These are phyloP conservation scores for Triticum urartu DNA, from an alignment of 176 grass and related monocot species.

Conservation along the genomic window DNA sequence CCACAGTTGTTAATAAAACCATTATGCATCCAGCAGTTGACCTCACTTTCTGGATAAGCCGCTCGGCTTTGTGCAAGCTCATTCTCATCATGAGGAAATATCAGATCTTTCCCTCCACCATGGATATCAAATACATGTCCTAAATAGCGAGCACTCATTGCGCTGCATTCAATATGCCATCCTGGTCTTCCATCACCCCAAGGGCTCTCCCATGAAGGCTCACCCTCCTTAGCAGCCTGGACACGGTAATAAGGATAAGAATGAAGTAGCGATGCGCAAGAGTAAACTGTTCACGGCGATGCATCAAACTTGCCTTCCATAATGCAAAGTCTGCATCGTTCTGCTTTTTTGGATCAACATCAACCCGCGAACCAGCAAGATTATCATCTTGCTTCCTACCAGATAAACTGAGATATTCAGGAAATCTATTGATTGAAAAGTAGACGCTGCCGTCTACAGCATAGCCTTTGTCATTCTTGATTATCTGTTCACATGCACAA, in stretches of 20 bases:
- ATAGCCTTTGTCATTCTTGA: slow-evolving; percentile 62
- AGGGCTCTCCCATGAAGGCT: slow-evolving; percentile 60
- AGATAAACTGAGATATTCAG: slow-evolving; percentile 54
- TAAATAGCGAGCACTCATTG: slow-evolving; percentile 61
- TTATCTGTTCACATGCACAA: slow-evolving; percentile 43
- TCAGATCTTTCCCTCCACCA: slow-evolving; percentile 68
- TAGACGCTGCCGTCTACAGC: slow-evolving; percentile 59
- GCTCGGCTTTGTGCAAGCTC: slow-evolving; percentile 64
- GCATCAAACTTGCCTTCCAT: slow-evolving; percentile 49
- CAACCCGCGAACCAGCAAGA: slow-evolving; percentile 43
- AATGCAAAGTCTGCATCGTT: slow-evolving; percentile 56
- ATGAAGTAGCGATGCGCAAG: background rate
- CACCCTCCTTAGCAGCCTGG: slow-evolving; percentile 50
- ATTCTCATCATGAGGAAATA: slow-evolving; percentile 72
- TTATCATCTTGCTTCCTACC: slow-evolving; percentile 55
- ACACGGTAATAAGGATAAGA: slow-evolving; percentile 27
- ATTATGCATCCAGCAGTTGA: slow-evolving; percentile 63
- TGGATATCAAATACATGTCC: slow-evolving; percentile 62
- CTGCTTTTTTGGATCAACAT: slow-evolving; percentile 47
- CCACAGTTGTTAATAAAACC: slow-evolving; percentile 55
- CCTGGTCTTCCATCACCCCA: slow-evolving; percentile 76
- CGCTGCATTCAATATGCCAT: slow-evolving; percentile 80
- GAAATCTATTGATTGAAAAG: slow-evolving; percentile 45
- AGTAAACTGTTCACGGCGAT: background rate
- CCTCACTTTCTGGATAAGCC: slow-evolving; percentile 43